These are phyloP conservation scores for Bromus sterilis DNA, from an alignment of 176 grass and related monocot species.

Conservation along the genomic window DNA sequence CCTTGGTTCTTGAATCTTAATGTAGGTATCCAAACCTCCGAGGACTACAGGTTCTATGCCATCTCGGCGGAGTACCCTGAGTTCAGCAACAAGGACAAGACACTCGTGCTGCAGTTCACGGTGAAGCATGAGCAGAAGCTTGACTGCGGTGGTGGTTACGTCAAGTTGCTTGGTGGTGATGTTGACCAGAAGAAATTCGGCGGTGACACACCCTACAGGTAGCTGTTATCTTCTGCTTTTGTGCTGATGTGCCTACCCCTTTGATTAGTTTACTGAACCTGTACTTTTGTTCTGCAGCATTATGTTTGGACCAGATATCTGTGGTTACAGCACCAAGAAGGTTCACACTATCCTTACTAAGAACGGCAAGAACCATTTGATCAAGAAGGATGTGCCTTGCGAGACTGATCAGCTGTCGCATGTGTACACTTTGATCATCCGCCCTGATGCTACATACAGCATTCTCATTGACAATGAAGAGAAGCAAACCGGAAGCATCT, in stretches of 20 bases:
- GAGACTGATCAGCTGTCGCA: slow-evolving; percentile 83
- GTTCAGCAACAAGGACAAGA: slow-evolving; percentile 89
- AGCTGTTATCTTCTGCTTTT: not conserved
- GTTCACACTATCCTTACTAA: slow-evolving; percentile 70
- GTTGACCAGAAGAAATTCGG: slow-evolving; percentile 97
- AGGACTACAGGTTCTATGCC: slow-evolving; percentile 90
- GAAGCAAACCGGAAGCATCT: slow-evolving; percentile 80
- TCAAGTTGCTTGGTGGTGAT: slow-evolving; percentile 81
- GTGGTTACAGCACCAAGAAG: slow-evolving; percentile 92
- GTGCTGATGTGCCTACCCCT: not conserved
- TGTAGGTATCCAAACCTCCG: slow-evolving; percentile 85
- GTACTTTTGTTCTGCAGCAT: slow-evolving; percentile 41
- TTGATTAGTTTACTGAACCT: not conserved
- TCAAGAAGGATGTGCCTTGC: slow-evolving; percentile 90
- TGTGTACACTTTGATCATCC: slow-evolving; percentile 82
- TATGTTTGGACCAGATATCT: slow-evolving; percentile 97
- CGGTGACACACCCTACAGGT: slow-evolving; percentile 91
- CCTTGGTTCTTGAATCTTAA: not conserved
- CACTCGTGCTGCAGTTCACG: slow-evolving; percentile 84
- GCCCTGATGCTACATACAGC: slow-evolving; percentile 72
- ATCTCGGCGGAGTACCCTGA: slow-evolving; percentile 80
- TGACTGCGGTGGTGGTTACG: slow-evolving; percentile 87
- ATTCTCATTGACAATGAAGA: slow-evolving; percentile 82
- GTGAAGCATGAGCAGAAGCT: slow-evolving; percentile 98
- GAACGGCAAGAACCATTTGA: slow-evolving; percentile 74